Conservation (phyloP, 345 rosid genomes). For the Clarkia xantiana region DNA sequence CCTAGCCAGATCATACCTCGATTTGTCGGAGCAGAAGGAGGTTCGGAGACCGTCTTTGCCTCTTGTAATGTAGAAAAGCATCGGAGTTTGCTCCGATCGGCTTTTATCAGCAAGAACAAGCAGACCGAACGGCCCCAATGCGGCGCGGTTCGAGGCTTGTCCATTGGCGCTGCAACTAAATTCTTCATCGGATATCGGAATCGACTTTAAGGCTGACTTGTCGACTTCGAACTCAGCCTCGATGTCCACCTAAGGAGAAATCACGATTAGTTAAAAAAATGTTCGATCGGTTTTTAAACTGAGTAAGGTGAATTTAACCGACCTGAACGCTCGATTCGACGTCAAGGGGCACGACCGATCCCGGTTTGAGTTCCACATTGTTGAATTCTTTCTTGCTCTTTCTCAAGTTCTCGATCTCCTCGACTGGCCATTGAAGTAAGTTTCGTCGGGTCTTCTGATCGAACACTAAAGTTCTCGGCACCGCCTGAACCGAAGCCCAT, state of each 20-base stretch:
- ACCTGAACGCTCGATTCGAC: constrained; percentile 68
- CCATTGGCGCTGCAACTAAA: constrained; percentile 39
- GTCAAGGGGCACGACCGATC: constrained; percentile 41
- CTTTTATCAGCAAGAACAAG: constrained; percentile 52
- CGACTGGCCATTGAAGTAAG: constrained; percentile 75
- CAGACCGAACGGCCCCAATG: constrained; percentile 85
- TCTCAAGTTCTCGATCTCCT: constrained; percentile 61
- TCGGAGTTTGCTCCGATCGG: constrained; percentile 66
- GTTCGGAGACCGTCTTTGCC: constrained; percentile 43
- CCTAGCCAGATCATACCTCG: constrained; percentile 27
- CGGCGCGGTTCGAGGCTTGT: constrained; percentile 51
- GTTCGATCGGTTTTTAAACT: not conserved
- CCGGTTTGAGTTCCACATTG: constrained; percentile 32
- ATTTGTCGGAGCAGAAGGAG: constrained; percentile 61
- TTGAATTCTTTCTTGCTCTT: constrained; percentile 31
- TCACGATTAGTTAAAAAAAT: not conserved
- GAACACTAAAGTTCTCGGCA: constrained; percentile 58
- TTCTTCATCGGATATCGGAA: constrained; percentile 21
- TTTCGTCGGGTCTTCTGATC: constrained; percentile 49
- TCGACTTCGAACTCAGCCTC: constrained; percentile 56
- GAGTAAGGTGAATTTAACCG: not conserved
- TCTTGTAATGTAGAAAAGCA: constrained; percentile 61
- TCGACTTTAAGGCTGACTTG: constrained; percentile 29
- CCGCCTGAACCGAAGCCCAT: constrained; percentile 69
- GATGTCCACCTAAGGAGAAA: constrained; percentile 36